These are phyloP conservation scores for Calonectria pauciramosa DNA, from an alignment of 2,329 filamentous ascomycete species.

Conservation along the genomic window DNA sequence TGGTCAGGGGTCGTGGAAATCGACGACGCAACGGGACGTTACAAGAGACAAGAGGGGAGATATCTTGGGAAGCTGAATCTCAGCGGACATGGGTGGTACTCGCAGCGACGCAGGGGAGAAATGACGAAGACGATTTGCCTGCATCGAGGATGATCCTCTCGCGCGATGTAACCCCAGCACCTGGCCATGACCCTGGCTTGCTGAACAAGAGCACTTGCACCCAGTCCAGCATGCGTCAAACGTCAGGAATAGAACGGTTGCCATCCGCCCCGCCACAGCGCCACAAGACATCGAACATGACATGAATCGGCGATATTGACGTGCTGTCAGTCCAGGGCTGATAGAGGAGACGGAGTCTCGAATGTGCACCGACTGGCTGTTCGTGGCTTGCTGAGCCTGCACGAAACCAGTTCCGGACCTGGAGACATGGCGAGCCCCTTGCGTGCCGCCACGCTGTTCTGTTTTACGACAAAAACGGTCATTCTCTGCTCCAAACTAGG, in stretches of 20 bases:
- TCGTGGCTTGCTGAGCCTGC: constrained; percentile 19
- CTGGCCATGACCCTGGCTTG: constrained; percentile 41
- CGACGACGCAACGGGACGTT: constrained; percentile 28
- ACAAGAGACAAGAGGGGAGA: constrained; percentile 40
- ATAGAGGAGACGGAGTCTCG: background rate
- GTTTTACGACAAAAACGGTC: constrained; percentile 20
- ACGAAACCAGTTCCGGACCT: constrained; percentile 1
- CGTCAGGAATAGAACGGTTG: constrained; percentile 3
- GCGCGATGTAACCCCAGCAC: constrained; percentile 43
- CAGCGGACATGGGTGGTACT: constrained; percentile 12
- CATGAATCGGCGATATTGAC: constrained; percentile 2
- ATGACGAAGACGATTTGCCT: constrained; percentile 31
- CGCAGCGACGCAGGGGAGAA: constrained; percentile 33
- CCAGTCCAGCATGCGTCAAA: constrained; percentile 11
- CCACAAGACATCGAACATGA: constrained; percentile 8
- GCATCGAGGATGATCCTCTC: constrained; percentile 32
- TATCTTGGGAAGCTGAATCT: constrained; percentile 32
- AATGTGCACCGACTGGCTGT: constrained; percentile 1
- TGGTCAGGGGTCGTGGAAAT: constrained; percentile 35
- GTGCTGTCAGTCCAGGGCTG: background rate
- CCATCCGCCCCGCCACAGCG: constrained; percentile 15
- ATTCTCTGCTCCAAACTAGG: constrained; percentile 37
- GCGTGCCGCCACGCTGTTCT: constrained; percentile 26
- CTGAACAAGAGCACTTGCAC: constrained; percentile 42
- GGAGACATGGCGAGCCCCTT: constrained; percentile 33